Evolutionary conservation across 1,284 basidiomycete genomes (phyloP).

Genomic region (Vanrija humicola): DNA sequence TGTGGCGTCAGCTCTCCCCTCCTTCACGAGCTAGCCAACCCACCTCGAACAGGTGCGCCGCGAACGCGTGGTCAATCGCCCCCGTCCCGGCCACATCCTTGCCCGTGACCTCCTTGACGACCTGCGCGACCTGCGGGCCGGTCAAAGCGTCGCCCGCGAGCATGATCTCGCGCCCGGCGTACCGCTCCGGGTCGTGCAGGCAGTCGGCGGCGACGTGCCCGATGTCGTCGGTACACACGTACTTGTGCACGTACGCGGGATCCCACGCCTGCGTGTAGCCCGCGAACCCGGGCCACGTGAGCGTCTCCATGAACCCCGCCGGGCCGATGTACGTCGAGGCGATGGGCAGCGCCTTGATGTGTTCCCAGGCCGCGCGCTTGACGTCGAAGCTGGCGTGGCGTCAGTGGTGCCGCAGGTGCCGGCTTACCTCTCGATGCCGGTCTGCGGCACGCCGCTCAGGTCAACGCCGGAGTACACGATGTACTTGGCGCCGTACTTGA

Average conservation of each 20-base stretch:
- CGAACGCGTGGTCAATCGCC: neutral
- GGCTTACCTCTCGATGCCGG: neutral
- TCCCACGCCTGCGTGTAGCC: neutral
- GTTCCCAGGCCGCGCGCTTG: neutral
- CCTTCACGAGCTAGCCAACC: too few species aligned
- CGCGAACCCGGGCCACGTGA: neutral
- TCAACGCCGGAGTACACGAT: slow-evolving; percentile 44
- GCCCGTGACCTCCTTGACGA: neutral
- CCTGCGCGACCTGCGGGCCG: neutral
- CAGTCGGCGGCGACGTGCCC: neutral
- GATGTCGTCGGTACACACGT: neutral
- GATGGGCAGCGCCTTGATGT: neutral
- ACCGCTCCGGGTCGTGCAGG: neutral
- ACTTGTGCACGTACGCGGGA: neutral
- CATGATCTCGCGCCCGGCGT: neutral
- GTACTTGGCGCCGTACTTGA: slow-evolving; percentile 45
- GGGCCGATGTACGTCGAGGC: neutral
- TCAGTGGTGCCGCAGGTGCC: neutral
- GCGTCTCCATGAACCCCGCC: neutral
- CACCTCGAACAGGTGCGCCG: neutral
- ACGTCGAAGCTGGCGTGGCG: neutral
- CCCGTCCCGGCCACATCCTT: neutral
- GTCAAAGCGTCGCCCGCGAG: neutral
- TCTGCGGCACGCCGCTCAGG: neutral
- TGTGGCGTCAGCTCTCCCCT: neutral